Evolutionary conservation across 2,329 filamentous ascomycete genomes (phyloP).

Genomic region (Pyrenochaeta sp.): DNA sequence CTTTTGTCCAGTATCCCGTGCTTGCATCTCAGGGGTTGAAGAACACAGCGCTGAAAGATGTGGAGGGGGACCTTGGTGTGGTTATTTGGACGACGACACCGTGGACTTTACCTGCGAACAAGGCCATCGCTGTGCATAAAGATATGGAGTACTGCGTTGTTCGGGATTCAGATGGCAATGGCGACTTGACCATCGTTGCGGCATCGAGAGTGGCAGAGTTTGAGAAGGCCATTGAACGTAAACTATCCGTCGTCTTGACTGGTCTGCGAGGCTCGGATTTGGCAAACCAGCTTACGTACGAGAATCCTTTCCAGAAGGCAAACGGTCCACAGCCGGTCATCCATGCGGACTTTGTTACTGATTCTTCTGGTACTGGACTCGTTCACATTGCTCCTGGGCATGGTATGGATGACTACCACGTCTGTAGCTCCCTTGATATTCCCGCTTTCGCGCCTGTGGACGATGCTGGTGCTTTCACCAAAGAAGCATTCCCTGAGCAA

Average conservation of each 20-base stretch:
- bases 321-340: constrained; percentile 73
- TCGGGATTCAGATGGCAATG: constrained; percentile 40
- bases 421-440: constrained; percentile 75
- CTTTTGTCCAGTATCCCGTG: constrained; percentile 83
- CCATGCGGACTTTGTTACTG: constrained; percentile 86
- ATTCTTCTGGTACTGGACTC: constrained; percentile 90
- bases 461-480: constrained; percentile 80
- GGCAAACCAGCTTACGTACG: constrained; percentile 68
- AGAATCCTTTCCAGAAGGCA: constrained; percentile 71
- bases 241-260: constrained; percentile 60
- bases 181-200: constrained; percentile 74
- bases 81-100: constrained; percentile 99
- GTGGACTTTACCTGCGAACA: constrained; percentile 95
- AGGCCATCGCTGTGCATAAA: constrained; percentile 81
- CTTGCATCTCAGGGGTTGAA: constrained; percentile 53
- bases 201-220: constrained; percentile 70
- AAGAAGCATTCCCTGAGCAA: constrained; percentile 75
- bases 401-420: constrained; percentile 94
- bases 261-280: constrained; percentile 72
- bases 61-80: constrained; percentile 64
- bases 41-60: constrained; percentile 41
- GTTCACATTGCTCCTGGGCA: constrained; percentile 95
- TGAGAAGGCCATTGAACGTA: constrained; percentile 37
- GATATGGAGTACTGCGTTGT: constrained; percentile 78
- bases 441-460: constrained; percentile 82